Base-by-base conservation (phyloP, 495 filamentous ascomycete genomes). In the Neurospora sp. region DNA sequence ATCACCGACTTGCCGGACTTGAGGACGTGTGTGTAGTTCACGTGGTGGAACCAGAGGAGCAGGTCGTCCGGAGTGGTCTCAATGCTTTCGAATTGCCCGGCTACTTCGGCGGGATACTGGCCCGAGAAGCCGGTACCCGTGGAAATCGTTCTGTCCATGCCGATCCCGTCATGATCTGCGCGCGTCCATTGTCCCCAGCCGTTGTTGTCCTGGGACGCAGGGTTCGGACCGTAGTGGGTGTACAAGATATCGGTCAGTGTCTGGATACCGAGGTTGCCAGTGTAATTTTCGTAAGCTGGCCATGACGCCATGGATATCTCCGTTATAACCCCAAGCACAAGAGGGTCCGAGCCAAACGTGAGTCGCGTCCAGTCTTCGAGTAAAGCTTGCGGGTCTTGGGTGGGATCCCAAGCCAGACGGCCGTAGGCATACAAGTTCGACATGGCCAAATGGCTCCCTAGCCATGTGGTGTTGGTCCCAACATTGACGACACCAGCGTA, bases 41-140 rank as follows among this genome's bases (percentile, higher is more conserved):
- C 90, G 77, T 93, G 91, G 77, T 93, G 91, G 82, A 93, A 93
- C 91, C 90, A 93, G 7, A 93, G 81, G 0, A 92, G 77, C 7
- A 93, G 83, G 59, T 93, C 82, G 72, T 93, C 91, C 0, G 91
- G 90, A 2, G 91, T 92, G 0, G 87, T 89, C 6, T 87, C 85
- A 46, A 89, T 82, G 54, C 85, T 83, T 70, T 93, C 91, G 74
- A 84, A 92, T 78, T 80, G 79, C 1, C 77, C 73, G 0, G 87
- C 86, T 3, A 93, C 77, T 69, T 90, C 89, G 5, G 81, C 74
- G 3, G 91, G 89, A 77, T 93, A 93, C 73, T 92, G 90, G 10
- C 90, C 89, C 0, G 90, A 81, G 75, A 82, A 88, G 5, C 89
- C 88, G 2, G 91, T 92, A 18, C 90, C 91, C 71, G 89, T 92